A percentile compares a stretch with the other conserved stretches of the same genome.
phyloP scores from a whole-genome alignment of 2,329 filamentous ascomycete genomes.

The Talaromyces piceae region DNA sequence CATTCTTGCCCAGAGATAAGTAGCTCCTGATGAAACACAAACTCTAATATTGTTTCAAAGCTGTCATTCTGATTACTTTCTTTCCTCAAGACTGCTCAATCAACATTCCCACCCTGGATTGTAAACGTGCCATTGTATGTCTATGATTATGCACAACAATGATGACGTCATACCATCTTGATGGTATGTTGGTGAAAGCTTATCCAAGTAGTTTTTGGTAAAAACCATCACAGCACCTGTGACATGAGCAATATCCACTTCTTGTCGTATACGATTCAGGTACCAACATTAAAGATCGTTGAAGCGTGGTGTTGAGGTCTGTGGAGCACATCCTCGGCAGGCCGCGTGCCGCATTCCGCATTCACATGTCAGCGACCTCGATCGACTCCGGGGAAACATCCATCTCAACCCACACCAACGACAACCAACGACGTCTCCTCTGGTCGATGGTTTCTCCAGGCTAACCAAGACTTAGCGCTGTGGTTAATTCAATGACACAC shows the following conservation, averaged over 20 bases:
- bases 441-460: background rate
- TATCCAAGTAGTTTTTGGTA: too few species aligned
- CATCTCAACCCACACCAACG: background rate
- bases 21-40: too few species aligned
- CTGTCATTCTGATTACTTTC: too few species aligned
- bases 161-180: background rate
- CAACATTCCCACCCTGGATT: background rate
- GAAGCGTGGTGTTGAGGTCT: too few species aligned
- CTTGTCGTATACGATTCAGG: too few species aligned
- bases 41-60: too few species aligned
- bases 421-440: background rate
- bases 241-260: too few species aligned
- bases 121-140: background rate
- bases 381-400: background rate
- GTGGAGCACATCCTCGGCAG: slow-evolving; percentile 8
- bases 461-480: background rate
- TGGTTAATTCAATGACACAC: background rate
- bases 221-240: too few species aligned
- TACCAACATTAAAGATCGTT: too few species aligned
- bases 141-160: background rate
- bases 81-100: too few species aligned
- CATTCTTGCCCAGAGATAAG: too few species aligned
- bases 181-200: too few species aligned
- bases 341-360: background rate
- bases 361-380: slow-evolving; percentile 1